These are phyloP conservation scores for Excoecaria cochinchinensis DNA, from an alignment of 345 rosid species.

Conservation along the genomic window DNA sequence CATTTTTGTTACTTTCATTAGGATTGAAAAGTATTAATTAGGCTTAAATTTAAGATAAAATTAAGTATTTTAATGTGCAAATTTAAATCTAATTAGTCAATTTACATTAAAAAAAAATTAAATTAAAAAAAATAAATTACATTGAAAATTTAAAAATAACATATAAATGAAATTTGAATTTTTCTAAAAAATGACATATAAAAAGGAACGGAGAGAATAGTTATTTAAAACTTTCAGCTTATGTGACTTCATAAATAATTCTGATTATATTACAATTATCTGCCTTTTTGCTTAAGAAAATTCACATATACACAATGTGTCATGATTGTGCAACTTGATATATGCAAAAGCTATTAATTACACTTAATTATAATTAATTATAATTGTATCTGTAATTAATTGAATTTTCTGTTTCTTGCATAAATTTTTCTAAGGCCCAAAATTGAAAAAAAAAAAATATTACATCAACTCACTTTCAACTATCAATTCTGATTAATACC, in stretches of 20 bases:
- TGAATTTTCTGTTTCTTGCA: background rate
- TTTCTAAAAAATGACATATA: too few species aligned
- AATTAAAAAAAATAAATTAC: too few species aligned
- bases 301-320: background rate
- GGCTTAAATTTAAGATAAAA: too few species aligned
- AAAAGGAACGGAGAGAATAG: too few species aligned
- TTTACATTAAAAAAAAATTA: too few species aligned
- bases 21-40: too few species aligned
- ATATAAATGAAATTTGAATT: too few species aligned
- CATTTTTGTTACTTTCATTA: too few species aligned
- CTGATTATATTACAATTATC: slow-evolving; percentile 1
- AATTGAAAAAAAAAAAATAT: background rate
- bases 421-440: background rate
- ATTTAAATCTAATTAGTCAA: too few species aligned
- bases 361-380: background rate
- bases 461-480: background rate
- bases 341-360: background rate
- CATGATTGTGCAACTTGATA: background rate
- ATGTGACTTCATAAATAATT: slow-evolving; percentile 10
- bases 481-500: background rate
- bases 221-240: background rate
- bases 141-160: too few species aligned
- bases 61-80: too few species aligned
- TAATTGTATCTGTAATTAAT: background rate
- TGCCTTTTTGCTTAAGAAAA: slow-evolving; percentile 17